Conservation (phyloP, 306 rosid species). For the Trifolium fragiferum region DNA sequence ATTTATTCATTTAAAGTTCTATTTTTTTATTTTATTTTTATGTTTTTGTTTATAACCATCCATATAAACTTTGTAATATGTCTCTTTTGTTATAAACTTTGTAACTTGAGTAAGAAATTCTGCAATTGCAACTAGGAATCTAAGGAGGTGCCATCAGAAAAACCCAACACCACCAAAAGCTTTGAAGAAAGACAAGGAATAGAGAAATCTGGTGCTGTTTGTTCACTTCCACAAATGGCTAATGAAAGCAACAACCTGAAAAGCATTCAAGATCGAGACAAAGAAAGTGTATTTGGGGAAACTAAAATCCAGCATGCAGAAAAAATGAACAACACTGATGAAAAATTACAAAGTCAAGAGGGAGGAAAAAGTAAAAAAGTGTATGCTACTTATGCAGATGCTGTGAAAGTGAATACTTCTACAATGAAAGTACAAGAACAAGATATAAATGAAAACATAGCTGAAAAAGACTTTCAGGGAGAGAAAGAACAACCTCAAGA, state of each 20-base stretch:
- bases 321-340: constrained; percentile 15
- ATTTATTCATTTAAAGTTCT: background rate
- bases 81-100: background rate
- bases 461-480: background rate
- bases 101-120: background rate
- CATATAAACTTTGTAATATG: background rate
- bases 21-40: too few species aligned
- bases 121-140: constrained; percentile 24
- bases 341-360: constrained; percentile 2
- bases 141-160: constrained; percentile 21
- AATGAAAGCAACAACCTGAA: background rate
- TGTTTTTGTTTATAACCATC: background rate
- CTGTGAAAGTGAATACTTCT: background rate
- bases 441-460: background rate
- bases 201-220: background rate
- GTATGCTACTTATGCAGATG: background rate
- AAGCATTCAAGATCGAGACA: background rate
- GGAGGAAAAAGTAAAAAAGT: background rate
- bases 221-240: constrained; percentile 1
- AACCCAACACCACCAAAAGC: background rate
- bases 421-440: background rate
- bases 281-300: constrained; percentile 44
- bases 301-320: constrained; percentile 54
- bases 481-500: background rate
- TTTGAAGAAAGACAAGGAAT: constrained; percentile 28